Evolutionary conservation across 495 filamentous ascomycete species (phyloP).

Genomic region (Clavariopsis aquatica): DNA sequence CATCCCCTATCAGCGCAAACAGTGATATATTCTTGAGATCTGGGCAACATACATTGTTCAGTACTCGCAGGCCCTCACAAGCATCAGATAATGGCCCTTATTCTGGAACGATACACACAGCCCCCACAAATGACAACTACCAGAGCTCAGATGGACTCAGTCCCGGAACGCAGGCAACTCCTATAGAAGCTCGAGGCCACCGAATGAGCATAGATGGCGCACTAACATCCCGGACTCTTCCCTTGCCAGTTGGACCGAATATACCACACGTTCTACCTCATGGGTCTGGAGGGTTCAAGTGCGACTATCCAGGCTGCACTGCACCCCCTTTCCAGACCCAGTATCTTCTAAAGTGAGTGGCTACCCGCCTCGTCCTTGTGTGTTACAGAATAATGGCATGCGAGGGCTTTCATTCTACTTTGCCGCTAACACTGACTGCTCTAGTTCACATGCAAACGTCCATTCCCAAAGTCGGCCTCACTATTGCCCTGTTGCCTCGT

Average conservation of each 20-base stretch:
- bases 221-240: constrained; percentile 33
- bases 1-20: constrained; percentile 40
- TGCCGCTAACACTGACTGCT: too few species aligned
- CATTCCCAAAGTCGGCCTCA: constrained; percentile 89
- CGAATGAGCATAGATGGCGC: constrained; percentile 39
- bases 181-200: constrained; percentile 32
- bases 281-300: constrained; percentile 54
- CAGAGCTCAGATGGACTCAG: constrained; percentile 43
- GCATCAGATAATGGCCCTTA: constrained; percentile 39
- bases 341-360: constrained; percentile 70
- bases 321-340: constrained; percentile 92
- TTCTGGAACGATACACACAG: constrained; percentile 36
- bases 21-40: constrained; percentile 36
- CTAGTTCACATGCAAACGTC: constrained; percentile 96
- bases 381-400: too few species aligned
- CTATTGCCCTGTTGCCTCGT: constrained; percentile 82
- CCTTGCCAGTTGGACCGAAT: constrained; percentile 38
- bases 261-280: constrained; percentile 38
- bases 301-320: constrained; percentile 72
- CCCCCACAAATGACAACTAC: constrained; percentile 40
- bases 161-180: constrained; percentile 37
- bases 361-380: background rate
- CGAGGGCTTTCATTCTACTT: too few species aligned
- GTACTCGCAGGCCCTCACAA: constrained; percentile 40
- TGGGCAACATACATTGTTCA: constrained; percentile 31